A percentile compares a stretch with the other conserved stretches of the same genome.
phyloP scores from a whole-genome alignment of 768 basidiomycete genomes.

The Hypholoma sublateritium region DNA sequence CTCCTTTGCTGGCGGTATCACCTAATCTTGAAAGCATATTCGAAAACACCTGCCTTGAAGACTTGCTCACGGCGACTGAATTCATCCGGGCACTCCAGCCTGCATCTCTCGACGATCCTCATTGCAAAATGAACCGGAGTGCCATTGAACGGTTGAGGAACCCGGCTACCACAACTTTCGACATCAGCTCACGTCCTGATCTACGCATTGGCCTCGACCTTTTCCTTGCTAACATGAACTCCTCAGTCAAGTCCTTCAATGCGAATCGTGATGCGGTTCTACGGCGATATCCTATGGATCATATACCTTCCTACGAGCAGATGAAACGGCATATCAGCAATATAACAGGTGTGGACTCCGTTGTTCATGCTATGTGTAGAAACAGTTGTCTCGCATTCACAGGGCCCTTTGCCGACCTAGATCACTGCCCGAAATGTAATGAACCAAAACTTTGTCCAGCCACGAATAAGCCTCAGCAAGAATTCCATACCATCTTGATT shows the following conservation, averaged over 20 bases:
- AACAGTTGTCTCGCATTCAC: conserved; percentile 32
- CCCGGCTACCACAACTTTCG: conserved; percentile 9
- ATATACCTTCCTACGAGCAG: conserved; percentile 26
- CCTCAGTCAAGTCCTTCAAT: conserved; percentile 15
- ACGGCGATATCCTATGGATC: conserved; percentile 22
- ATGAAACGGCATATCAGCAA: conserved; percentile 22
- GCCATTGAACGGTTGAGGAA: conserved; percentile 21
- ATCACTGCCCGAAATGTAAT: conserved; percentile 10
- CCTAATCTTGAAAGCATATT: neutral
- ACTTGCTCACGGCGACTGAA: conserved; percentile 1
- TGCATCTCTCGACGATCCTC: conserved; percentile 25
- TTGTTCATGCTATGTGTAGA: conserved; percentile 41
- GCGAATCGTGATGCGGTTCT: conserved; percentile 10
- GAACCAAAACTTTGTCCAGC: conserved; percentile 7
- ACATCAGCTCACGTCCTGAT: conserved; percentile 14
- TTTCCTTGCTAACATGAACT: conserved; percentile 16
- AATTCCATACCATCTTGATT: conserved; percentile 21
- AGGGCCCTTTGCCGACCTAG: conserved; percentile 14
- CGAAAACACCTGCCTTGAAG: neutral
- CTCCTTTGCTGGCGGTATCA: neutral
- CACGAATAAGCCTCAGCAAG: conserved; percentile 10
- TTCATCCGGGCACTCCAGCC: conserved; percentile 20
- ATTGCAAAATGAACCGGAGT: conserved; percentile 17
- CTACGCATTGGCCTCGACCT: conserved; percentile 11
- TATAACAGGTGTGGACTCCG: conserved; percentile 31